Evolutionary conservation across 1,139 yeast species (phyloP), one percentile per base, ranked within the genome.

Genomic region (Petasospora rhodanensis): DNA sequence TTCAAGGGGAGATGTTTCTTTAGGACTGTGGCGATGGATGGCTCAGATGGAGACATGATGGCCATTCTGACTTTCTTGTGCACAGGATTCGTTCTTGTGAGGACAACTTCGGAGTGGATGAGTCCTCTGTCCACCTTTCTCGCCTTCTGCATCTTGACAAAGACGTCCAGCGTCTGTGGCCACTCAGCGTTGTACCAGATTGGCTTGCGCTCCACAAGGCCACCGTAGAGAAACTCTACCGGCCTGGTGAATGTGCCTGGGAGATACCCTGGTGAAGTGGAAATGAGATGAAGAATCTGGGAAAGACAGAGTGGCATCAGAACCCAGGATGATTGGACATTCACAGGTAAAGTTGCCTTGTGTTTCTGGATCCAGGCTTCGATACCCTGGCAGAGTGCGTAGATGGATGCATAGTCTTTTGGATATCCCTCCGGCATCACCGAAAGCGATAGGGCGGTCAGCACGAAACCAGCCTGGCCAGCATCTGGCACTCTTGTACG

Each of bases 51-150:
- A 24, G 31, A 38, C 25, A 41, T 22, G 3, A 43, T 7, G 2
- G 44, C 29, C 12, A 47, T 11, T 5, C 32, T 24, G 11, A 40
- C 34, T 12, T 39, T 42, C 12, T 33, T 27, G 19, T 46, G 51
- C 3, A 15, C 24, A 5, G 43, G 43, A 19, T 33, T 40, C 2
- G 32, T 31, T 20, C 34, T 34, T 9, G 40, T 22, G 3, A 34
- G 9, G 2, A 22, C 10, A 2, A 38, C 31, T 10, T 36, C 32
- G 1, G 31, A 9, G 10, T 32, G 39, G 5, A 42, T 3, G 4
- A 40, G 13, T 2, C 41, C 36, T 13, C 29, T 32, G 15, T 37
- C 22, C 7, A 35, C 31, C 5, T 27, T 18, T 27, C 19, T 33
- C 6, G 29, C 21, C 13, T 27, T 21, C 11, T 26, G 34, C n/a